Evolutionary conservation across 2,329 filamentous ascomycete species (phyloP), one percentile per base, ranked within the genome.

Genomic region (Metarhizium robertsii): DNA sequence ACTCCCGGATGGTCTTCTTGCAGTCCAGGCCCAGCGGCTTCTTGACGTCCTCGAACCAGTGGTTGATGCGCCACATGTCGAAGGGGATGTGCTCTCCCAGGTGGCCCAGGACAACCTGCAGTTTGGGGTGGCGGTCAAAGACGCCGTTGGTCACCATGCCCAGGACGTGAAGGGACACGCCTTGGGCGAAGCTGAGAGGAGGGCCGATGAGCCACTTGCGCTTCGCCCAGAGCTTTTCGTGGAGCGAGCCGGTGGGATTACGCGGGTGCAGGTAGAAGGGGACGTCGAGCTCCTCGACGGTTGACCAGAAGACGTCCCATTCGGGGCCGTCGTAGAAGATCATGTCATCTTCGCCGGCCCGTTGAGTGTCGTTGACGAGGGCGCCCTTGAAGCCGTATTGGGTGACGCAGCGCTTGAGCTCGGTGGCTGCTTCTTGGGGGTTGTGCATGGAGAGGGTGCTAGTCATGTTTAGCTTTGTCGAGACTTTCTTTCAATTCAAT

Each of bases 231-330:
- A 84, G 74, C 62, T 80, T 80, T 4, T 84, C 79, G 61, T 79
- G 72, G 54, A 83, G 74, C 18, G 72, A 73, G 6, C 80, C 81
- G 0, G 78, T 79, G 1, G 83, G 80, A 59, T 78, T 77, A 50
- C 78, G 72, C 0, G 83, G 84, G 65, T 87, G 84, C 1, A 87
- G 72, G 62, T 86, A 87, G 51, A 87, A 74, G 0, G 83, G 83
- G 0, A 85, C 82, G 55, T 85, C 79, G 0, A 87, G 76, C 47
- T 84, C 79, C 1, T 73, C 74, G 8, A 78, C 74, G 0, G 76
- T 77, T 13, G 73, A 63, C 83, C 83, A 86, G 73, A 87, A 86
- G 25, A 76, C 66, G 60, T 84, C 80, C 74, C 78, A 87, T 57
- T 79, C 75, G 0, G 77, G 73, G 8, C 75, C 71, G 62, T 87